Evolutionary conservation across 805 yeast species (phyloP), one percentile per base, ranked within the genome.

Genomic region (Komagataella mondaviorum): DNA sequence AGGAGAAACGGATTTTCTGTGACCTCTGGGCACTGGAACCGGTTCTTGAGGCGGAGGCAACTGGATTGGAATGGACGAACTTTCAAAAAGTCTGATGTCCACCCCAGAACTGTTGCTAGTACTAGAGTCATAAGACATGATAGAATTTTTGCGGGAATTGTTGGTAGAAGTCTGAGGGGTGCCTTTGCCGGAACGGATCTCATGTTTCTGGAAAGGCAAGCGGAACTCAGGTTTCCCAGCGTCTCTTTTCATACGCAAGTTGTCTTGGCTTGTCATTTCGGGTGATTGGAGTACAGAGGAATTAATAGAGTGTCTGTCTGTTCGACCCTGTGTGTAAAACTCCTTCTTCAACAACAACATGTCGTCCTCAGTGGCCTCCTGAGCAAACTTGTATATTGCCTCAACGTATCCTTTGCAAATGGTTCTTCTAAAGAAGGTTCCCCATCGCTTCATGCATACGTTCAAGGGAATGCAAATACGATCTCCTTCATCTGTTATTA

Each of bases 401-500:
- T 77, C 69, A 0, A 83, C 78, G 61, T 84, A 86, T 1, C 83
- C 85, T 57, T 76, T 73, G 0, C 88, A 71, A 45, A 85, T 62
- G 16, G 85, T 55, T 55, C 72, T 72, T 55, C 82, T 81, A 59
- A 86, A 86, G 55, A 77, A 81, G 39, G 77, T 64, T 0, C 93
- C 93, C 95, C 95, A 86, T 60, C 93, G 70, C 56, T 81, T 83
- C 56, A 85, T 71, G 51, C 86, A 69, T 3, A 85, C 66, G 55
- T 70, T 72, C 48, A 80, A 54, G 0, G 90, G 83, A 3, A 82
- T 78, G 0, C 83, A 79, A 14, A 83, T 71, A n/a, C 80, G 66
- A 47, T 78, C 82, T 6, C 90, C 91, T 58, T 80, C 86, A n/a
- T 77, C 71, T 1, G 86, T 75, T 7, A 85, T 73, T 49, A 86